These are phyloP conservation scores for Aspergillus sp. DNA, from an alignment of 2,329 filamentous ascomycete genomes.

Conservation along the genomic window DNA sequence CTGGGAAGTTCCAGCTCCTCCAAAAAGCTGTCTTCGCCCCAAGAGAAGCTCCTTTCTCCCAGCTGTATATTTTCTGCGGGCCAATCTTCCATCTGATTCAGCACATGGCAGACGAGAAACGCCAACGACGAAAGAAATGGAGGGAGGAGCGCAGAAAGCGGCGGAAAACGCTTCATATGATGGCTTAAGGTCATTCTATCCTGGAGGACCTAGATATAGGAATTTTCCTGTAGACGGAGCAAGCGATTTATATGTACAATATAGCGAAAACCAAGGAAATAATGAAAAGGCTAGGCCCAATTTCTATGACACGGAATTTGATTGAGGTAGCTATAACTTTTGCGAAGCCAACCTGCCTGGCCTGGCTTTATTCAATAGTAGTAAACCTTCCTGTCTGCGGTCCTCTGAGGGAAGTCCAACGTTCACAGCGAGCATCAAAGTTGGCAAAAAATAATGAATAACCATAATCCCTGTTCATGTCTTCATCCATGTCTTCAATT, in stretches of 20 bases:
- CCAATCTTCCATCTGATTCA: background rate
- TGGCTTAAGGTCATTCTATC: no score
- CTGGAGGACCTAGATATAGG: no score
- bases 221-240: no score
- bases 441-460: background rate
- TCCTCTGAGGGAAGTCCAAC: background rate
- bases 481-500: background rate
- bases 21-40: background rate
- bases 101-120: background rate
- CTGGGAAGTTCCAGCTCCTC: background rate
- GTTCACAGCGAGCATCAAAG: background rate
- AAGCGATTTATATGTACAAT: no score
- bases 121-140: background rate
- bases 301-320: no score
- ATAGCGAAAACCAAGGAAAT: no score
- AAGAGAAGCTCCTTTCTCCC: background rate
- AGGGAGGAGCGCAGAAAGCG: background rate
- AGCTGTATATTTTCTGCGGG: background rate
- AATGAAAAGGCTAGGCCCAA: no score
- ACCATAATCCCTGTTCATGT: background rate
- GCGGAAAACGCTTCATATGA: no score
- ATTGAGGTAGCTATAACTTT: no score
- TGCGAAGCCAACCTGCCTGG: no score
- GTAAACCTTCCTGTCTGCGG: background rate
- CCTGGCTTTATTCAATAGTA: background rate